A percentile compares a stretch with the other conserved stretches of the same genome.
Evolutionary conservation across 805 yeast genomes (phyloP).

Genomic region (Candida silvicultrix): DNA sequence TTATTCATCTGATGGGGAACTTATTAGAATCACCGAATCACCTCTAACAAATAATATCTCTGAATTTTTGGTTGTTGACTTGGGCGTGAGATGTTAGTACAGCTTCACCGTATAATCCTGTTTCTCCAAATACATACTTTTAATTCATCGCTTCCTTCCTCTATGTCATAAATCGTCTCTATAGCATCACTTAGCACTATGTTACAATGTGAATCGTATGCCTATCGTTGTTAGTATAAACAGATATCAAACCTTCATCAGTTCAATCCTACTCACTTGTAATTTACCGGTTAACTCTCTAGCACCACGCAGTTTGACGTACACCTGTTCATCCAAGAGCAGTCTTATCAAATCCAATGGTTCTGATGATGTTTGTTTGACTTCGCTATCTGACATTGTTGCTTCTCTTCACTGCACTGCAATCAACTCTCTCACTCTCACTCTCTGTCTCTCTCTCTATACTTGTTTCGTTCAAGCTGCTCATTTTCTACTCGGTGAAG

Average conservation of each 20-base stretch:
- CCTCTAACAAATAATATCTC: constrained; percentile 97
- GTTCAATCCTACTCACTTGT: constrained; percentile 49
- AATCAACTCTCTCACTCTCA: no score
- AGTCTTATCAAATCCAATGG: constrained; percentile 89
- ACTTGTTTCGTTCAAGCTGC: not conserved
- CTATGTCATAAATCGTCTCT: constrained; percentile 64
- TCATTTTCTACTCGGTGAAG: not conserved
- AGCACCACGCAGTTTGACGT: constrained; percentile 89
- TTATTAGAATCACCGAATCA: constrained; percentile 87
- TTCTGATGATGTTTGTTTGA: constrained; percentile 35
- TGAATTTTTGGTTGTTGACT: constrained; percentile 47
- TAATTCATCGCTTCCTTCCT: constrained; percentile 40
- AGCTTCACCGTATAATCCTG: no score
- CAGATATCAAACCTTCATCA: no score
- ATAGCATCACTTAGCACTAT: constrained; percentile 89
- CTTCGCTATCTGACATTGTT: not conserved
- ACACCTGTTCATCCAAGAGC: constrained; percentile 79
- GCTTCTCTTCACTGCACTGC: not conserved
- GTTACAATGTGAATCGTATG: constrained; percentile 95
- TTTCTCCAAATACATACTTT: constrained; percentile 18
- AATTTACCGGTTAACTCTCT: constrained; percentile 86
- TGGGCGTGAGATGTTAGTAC: constrained; percentile 13
- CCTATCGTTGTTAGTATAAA: constrained; percentile 28
- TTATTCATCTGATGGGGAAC: constrained; percentile 32
- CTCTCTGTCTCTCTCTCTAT: not conserved